Conservation (phyloP, 495 filamentous ascomycete species). For the Neurospora discreta region DNA sequence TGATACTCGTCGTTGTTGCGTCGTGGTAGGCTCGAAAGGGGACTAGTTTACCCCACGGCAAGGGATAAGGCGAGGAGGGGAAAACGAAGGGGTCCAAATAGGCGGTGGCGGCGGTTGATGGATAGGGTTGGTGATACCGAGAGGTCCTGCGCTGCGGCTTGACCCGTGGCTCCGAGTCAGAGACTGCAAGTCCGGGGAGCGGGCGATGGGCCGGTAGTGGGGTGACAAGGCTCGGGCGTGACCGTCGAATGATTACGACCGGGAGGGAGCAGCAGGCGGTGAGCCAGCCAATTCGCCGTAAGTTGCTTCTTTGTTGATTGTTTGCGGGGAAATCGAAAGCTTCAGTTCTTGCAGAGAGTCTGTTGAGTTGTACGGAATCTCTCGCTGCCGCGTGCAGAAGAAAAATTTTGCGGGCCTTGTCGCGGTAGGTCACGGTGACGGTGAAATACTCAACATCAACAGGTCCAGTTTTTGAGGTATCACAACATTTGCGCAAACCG, state of each 20-base stretch:
- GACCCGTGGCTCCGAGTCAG: neutral
- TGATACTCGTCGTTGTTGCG: constrained; percentile 1
- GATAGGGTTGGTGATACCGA: neutral
- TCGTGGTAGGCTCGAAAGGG: neutral
- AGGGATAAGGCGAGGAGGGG: neutral
- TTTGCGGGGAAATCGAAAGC: neutral
- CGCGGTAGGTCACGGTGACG: neutral
- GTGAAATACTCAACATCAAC: neutral
- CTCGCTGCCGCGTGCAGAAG: neutral
- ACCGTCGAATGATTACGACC: neutral
- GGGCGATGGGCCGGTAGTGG: neutral
- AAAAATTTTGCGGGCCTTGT: neutral
- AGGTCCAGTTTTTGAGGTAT: neutral
- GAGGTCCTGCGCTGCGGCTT: neutral
- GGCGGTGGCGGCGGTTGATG: neutral
- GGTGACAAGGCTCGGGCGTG: neutral
- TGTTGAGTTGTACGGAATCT: neutral
- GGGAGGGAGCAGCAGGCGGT: neutral
- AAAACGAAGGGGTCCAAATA: neutral
- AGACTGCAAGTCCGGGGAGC: neutral
- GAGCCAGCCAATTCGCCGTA: neutral
- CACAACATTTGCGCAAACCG: neutral
- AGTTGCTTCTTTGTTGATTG: neutral
- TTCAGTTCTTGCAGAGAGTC: neutral
- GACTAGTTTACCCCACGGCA: neutral